Evolutionary conservation across 2,329 filamentous ascomycete genomes (phyloP), one percentile per base, ranked within the genome.

Genomic region (Teratosphaeria zuluensis): DNA sequence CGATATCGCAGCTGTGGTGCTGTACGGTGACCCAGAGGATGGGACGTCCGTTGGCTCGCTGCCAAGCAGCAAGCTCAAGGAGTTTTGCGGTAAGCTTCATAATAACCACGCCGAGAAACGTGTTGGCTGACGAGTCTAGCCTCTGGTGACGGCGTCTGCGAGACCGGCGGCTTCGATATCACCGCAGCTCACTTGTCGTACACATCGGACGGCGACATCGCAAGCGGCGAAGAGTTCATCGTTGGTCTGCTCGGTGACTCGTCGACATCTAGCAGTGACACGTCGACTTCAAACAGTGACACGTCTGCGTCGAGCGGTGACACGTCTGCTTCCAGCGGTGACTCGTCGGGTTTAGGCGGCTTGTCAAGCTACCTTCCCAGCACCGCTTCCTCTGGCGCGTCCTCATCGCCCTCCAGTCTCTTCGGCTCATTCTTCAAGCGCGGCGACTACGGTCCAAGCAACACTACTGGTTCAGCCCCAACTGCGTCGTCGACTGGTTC

Each of bases 1-100:
- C 30, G 58, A 62, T 11, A 54, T 65, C 48, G 24, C 53, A 12
- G 63, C 63, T 28, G 68, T 66, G 24, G 65, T 70, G 11, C 62
- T 70, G 21, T 72, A 69, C 60, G 69, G 70, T 31, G 68, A 71
- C 56, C 69, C 69, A 24, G 54, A 66, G 57, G 58, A 69, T 21
- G 58, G 58, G 30, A 58, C 57, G 32, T 54, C 65, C 14, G 63
- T 69, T 52, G 64, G 60, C 52, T 62, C 59, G 42, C 58, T 68
- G 28, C 59, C 63, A 21, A 33, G 57, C 12, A 60, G 61, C 35
- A 65, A 66, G 42, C 61, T 68, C 38, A 65, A 64, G 56, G 62
- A 66, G 48, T 69, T 68, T 61, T 72, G 69, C 55, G 65, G 63
- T 35, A 21, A 48, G 57, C 54, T 24, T 32, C 3, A 24, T 19